Percentiles rank a stretch among this genome's conserved stretches.
These are phyloP conservation scores for Dryas drummondii DNA, from an alignment of 306 rosid species.

Conservation along the genomic window DNA sequence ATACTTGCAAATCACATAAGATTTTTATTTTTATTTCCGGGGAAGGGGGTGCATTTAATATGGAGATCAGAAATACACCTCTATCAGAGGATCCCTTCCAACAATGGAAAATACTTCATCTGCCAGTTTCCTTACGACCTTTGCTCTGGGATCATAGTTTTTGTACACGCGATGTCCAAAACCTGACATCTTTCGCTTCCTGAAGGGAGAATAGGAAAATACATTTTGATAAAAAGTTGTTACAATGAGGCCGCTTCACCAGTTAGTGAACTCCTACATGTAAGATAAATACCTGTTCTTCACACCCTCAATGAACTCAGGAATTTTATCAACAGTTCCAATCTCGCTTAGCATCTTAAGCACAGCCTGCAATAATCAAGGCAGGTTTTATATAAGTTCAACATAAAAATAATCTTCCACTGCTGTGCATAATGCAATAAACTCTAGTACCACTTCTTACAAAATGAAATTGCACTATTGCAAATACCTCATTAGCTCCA, in stretches of 20 bases:
- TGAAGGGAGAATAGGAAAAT: slow-evolving; percentile 28
- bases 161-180: slow-evolving; percentile 94
- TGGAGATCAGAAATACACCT: slow-evolving; percentile 44
- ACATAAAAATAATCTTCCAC: neutral
- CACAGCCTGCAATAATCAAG: slow-evolving; percentile 57
- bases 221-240: slow-evolving; percentile 10
- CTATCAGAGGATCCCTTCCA: slow-evolving; percentile 90
- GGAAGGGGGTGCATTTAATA: neutral
- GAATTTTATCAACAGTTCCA: slow-evolving; percentile 81
- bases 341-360: slow-evolving; percentile 86
- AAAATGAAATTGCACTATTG: neutral
- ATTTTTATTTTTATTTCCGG: neutral
- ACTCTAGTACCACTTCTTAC: neutral
- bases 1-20: neutral
- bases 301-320: slow-evolving; percentile 86
- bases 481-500: slow-evolving; percentile 83
- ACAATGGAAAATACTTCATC: slow-evolving; percentile 91
- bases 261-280: neutral
- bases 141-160: slow-evolving; percentile 93
- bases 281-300: slow-evolving; percentile 56
- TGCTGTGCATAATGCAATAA: neutral
- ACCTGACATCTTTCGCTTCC: slow-evolving; percentile 92
- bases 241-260: neutral
- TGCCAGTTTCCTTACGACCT: slow-evolving; percentile 68
- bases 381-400: neutral